Conservation (phyloP, 257 asterid species). For the Hygrophila difformis region DNA sequence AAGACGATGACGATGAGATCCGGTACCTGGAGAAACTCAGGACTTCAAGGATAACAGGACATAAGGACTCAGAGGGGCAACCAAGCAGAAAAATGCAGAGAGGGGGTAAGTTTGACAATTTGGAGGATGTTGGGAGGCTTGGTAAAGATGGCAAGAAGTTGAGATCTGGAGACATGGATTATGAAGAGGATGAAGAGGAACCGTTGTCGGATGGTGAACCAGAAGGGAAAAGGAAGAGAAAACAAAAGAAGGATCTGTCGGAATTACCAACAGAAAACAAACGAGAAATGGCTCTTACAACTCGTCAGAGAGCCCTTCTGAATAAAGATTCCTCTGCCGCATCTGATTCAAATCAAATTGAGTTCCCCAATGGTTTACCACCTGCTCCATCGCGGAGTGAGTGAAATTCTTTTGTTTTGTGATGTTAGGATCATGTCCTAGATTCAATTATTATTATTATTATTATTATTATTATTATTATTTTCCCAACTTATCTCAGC, state of each 20-base stretch:
- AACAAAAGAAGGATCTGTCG: conserved; percentile 50
- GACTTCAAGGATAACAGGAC: conserved; percentile 43
- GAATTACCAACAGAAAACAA: conserved; percentile 55
- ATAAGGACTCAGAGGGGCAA: conserved; percentile 45
- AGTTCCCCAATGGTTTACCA: conserved; percentile 81
- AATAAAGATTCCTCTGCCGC: conserved; percentile 40
- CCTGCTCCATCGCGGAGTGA: conserved; percentile 87
- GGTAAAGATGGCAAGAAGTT: conserved; percentile 35
- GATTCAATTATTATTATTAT: conserved; percentile 2
- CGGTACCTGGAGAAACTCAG: conserved; percentile 83
- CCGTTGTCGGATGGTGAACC: conserved; percentile 42
- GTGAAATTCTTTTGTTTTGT: conserved; percentile 17
- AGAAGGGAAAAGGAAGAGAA: conserved; percentile 54
- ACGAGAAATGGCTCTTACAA: conserved; percentile 75
- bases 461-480: no score
- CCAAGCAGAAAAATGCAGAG: conserved; percentile 36
- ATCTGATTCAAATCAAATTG: conserved; percentile 42
- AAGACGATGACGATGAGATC: conserved; percentile 81
- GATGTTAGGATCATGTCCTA: conserved; percentile 2
- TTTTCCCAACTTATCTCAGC: conserved; percentile 9
- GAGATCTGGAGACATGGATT: conserved; percentile 54
- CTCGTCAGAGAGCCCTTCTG: conserved; percentile 80
- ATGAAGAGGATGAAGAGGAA: conserved; percentile 51
- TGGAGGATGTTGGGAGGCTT: conserved; percentile 37
- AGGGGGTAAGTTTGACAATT: conserved; percentile 33